A percentile compares a stretch with the other conserved stretches of the same genome.
Conservation (phyloP, 768 basidiomycete species). For the Leccinum olivaceopallidum region DNA sequence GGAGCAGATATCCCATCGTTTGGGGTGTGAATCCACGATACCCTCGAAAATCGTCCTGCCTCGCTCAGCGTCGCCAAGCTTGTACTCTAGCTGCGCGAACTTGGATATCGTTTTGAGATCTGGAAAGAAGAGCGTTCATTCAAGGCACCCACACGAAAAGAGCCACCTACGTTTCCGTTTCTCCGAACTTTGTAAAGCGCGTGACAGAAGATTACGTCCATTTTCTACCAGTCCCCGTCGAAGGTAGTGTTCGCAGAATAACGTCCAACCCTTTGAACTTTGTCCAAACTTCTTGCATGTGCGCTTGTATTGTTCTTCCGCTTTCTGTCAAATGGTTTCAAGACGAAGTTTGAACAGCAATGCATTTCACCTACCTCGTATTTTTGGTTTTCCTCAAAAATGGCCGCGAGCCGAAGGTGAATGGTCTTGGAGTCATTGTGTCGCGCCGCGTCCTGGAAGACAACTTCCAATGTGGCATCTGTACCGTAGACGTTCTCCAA, state of each 20-base stretch:
- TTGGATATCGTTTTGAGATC: conserved; percentile 95
- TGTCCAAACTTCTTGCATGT: conserved; percentile 93
- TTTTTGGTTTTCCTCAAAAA: conserved; percentile 84
- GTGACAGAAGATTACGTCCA: conserved; percentile 82
- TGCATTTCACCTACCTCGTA: conserved; percentile 52
- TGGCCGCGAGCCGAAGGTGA: conserved; percentile 79
- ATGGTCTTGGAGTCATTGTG: conserved; percentile 93
- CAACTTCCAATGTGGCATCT: conserved; percentile 71
- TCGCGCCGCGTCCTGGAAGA: conserved; percentile 87
- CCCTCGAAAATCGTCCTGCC: conserved; percentile 97
- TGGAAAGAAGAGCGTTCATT: conserved; percentile 32
- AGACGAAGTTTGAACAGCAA: not conserved
- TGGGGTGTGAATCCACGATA: conserved; percentile 92
- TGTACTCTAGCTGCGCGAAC: conserved; percentile 96
- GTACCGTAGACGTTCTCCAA: conserved; percentile 93
- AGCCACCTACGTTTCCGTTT: conserved; percentile 83
- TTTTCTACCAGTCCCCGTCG: conserved; percentile 72
- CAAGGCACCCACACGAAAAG: not conserved
- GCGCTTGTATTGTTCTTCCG: conserved; percentile 88
- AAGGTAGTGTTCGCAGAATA: conserved; percentile 82
- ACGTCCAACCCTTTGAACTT: conserved; percentile 92
- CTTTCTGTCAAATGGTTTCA: conserved; percentile 55
- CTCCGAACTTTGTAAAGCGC: conserved; percentile 86
- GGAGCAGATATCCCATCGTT: conserved; percentile 94
- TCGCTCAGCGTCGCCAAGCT: conserved; percentile 88